phyloP scores from a whole-genome alignment of 305 asterid genomes.

The Fraxinus platypoda region DNA sequence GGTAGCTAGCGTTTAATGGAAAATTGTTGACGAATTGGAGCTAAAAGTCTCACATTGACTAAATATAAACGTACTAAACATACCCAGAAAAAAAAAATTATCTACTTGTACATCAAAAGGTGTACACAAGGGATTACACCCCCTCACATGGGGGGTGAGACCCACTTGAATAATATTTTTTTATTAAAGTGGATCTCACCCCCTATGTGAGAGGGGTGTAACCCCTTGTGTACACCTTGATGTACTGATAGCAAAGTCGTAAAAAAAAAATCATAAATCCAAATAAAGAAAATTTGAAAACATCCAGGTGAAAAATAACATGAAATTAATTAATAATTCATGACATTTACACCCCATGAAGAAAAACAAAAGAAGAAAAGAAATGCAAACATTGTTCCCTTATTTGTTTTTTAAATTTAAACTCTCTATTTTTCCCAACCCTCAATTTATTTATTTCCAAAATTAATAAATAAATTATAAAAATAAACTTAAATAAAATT shows the following conservation, averaged over 20 bases:
- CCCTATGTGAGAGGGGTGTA: too few relatives aligned
- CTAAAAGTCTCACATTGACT: background rate
- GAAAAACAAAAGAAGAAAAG: slow-evolving; percentile 17
- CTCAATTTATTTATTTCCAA: slow-evolving; percentile 43
- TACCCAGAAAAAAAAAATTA: background rate
- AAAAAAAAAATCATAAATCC: background rate
- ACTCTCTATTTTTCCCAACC: slow-evolving; percentile 27
- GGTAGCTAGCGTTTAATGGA: background rate
- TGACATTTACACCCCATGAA: slow-evolving; percentile 62
- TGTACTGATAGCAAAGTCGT: too few relatives aligned
- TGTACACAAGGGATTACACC: too few relatives aligned
- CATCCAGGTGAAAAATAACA: background rate
- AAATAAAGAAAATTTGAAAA: background rate
- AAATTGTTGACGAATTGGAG: background rate
- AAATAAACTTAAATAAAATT: slow-evolving; percentile 38
- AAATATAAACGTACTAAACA: background rate
- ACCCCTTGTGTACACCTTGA: too few relatives aligned
- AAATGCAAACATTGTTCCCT: slow-evolving; percentile 37
- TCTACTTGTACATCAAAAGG: too few relatives aligned
- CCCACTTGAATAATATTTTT: too few relatives aligned
- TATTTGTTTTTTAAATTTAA: slow-evolving; percentile 30
- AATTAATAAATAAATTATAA: slow-evolving; percentile 61
- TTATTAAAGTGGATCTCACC: too few relatives aligned
- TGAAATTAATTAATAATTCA: slow-evolving; percentile 37
- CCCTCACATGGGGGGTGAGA: too few relatives aligned